Percentiles rank a stretch among this genome's conserved stretches.
These are phyloP conservation scores for Fusarium miscanthi DNA, from an alignment of 2,329 filamentous ascomycete species.

Conservation along the genomic window DNA sequence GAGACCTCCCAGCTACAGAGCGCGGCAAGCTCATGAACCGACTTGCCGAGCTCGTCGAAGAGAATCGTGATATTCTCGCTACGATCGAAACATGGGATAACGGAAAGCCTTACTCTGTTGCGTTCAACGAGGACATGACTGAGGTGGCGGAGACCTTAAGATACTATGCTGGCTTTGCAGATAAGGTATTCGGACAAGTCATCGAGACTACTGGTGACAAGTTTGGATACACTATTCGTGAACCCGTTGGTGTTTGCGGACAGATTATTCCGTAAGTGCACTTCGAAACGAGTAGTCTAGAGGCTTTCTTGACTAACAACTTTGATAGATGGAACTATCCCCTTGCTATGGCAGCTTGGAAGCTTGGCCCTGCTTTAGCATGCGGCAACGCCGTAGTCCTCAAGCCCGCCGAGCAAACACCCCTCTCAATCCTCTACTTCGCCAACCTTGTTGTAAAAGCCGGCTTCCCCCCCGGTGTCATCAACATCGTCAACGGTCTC, in stretches of 20 bases:
- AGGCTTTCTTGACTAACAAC: background rate
- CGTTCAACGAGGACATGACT: conserved; percentile 73
- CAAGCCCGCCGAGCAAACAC: conserved; percentile 76
- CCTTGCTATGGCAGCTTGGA: conserved; percentile 66
- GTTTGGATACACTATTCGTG: conserved; percentile 78
- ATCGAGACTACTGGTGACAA: conserved; percentile 76
- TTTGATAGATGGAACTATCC: conserved; percentile 72
- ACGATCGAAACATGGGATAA: conserved; percentile 84
- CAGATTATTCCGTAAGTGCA: conserved; percentile 70
- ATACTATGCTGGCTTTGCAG: conserved; percentile 83
- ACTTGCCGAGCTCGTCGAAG: conserved; percentile 76
- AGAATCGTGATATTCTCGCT: conserved; percentile 63
- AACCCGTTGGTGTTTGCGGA: conserved; percentile 81
- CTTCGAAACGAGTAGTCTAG: accelerated
- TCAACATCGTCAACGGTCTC: conserved; percentile 80
- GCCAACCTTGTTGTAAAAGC: conserved; percentile 76
- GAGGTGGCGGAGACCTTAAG: conserved; percentile 62
- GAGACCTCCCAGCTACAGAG: conserved; percentile 72
- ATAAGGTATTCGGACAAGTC: conserved; percentile 82
- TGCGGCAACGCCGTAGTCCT: conserved; percentile 72
- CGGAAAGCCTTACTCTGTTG: conserved; percentile 72
- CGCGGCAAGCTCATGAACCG: conserved; percentile 77
- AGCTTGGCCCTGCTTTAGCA: conserved; percentile 77
- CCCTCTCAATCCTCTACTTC: conserved; percentile 72
- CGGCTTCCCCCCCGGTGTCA: conserved; percentile 80